These are phyloP conservation scores for Phaeosphaeriaceae sp. DNA, from an alignment of 2,329 filamentous ascomycete genomes.

Conservation along the genomic window DNA sequence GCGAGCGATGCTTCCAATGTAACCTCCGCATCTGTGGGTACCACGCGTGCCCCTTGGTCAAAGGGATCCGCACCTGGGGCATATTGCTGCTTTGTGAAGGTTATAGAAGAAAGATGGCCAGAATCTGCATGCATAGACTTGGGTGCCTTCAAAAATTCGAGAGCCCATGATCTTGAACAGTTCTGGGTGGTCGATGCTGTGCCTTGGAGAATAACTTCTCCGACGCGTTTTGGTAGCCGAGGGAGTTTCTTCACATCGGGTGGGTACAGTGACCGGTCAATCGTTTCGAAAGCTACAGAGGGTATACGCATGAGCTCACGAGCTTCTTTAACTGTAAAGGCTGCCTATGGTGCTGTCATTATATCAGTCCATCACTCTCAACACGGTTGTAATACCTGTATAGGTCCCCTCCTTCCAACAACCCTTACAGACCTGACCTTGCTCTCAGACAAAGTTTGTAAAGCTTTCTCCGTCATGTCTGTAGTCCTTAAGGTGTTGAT, in stretches of 20 bases:
- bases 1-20: constrained; percentile 72
- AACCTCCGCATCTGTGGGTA: constrained; percentile 52
- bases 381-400: constrained; percentile 67
- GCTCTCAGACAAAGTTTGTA: constrained; percentile 75
- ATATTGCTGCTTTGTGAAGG: constrained; percentile 65
- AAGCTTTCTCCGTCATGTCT: constrained; percentile 85
- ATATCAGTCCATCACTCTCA: too few species aligned
- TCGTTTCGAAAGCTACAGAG: constrained; percentile 72
- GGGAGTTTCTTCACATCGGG: constrained; percentile 71
- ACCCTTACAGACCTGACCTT: constrained; percentile 80
- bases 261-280: constrained; percentile 72
- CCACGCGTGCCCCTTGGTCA: constrained; percentile 59
- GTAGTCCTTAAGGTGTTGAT: constrained; percentile 77
- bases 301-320: constrained; percentile 84
- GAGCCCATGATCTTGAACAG: constrained; percentile 74
- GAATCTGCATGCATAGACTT: constrained; percentile 66
- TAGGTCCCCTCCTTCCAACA: constrained; percentile 86
- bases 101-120: constrained; percentile 65
- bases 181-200: constrained; percentile 59
- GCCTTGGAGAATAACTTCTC: constrained; percentile 81
- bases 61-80: constrained; percentile 50
- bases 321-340: constrained; percentile 94
- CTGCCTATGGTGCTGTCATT: constrained; percentile 65
- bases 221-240: constrained; percentile 75
- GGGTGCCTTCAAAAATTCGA: constrained; percentile 86